A percentile compares a stretch with the other conserved stretches of the same genome.
These are phyloP conservation scores for Colletotrichum falcatum DNA, from an alignment of 2,329 filamentous ascomycete species.

Conservation along the genomic window DNA sequence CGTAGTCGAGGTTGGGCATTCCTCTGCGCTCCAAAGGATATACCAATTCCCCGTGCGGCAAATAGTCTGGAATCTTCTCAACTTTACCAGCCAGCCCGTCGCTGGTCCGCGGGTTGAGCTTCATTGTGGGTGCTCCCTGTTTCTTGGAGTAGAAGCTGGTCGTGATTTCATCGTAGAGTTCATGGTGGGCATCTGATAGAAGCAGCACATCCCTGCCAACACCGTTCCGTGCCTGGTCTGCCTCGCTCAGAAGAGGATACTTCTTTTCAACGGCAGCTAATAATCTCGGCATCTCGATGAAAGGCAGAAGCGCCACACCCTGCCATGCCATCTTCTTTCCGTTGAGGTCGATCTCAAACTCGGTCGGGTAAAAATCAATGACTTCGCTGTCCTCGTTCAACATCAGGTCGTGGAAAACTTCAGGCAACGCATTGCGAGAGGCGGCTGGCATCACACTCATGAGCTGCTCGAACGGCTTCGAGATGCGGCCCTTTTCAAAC, in stretches of 20 bases:
- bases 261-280: conserved; percentile 84
- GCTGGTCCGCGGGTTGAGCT: conserved; percentile 79
- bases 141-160: conserved; percentile 94
- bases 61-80: conserved; percentile 84
- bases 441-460: conserved; percentile 98
- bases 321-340: conserved; percentile 99
- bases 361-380: conserved; percentile 96
- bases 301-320: conserved; percentile 91
- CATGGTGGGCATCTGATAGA: conserved; percentile 83
- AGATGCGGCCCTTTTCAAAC: conserved; percentile 87
- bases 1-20: conserved; percentile 84
- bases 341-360: conserved; percentile 93
- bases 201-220: conserved; percentile 85
- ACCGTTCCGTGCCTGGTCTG: conserved; percentile 83
- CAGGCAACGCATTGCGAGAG: conserved; percentile 90
- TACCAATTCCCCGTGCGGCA: conserved; percentile 83
- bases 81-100: conserved; percentile 84
- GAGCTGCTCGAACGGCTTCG: conserved; percentile 93
- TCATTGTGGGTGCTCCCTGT: conserved; percentile 73
- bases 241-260: conserved; percentile 81
- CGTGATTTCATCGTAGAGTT: conserved; percentile 85
- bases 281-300: conserved; percentile 92
- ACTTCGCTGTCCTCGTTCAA: conserved; percentile 88
- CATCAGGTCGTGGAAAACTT: conserved; percentile 92
- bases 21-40: conserved; percentile 80